A percentile compares a stretch with the other conserved stretches of the same genome.
These are phyloP conservation scores for Colletotrichum coccodes DNA, from an alignment of 2,329 filamentous ascomycete species.

Conservation along the genomic window DNA sequence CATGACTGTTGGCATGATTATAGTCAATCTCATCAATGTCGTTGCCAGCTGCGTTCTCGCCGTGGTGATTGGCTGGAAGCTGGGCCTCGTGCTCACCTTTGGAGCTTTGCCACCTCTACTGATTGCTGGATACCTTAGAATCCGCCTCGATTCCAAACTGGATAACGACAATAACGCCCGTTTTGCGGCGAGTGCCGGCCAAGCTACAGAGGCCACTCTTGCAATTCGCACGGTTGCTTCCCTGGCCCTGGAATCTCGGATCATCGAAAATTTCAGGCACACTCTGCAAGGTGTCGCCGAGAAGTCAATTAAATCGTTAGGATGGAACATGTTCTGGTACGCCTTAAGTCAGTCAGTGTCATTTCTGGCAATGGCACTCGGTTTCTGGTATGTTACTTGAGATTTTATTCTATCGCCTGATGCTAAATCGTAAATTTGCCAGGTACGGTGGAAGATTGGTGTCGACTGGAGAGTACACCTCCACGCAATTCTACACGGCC, in stretches of 20 bases:
- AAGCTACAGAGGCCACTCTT: conserved; percentile 60
- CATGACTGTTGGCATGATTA: conserved; percentile 55
- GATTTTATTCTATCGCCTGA: no score
- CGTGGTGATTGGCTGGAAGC: conserved; percentile 59
- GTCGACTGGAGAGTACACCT: conserved; percentile 56
- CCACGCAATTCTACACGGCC: conserved; percentile 59
- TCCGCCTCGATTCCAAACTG: conserved; percentile 59
- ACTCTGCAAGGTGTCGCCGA: conserved; percentile 37
- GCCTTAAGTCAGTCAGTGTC: conserved; percentile 47
- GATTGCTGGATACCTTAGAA: conserved; percentile 56
- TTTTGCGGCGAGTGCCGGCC: conserved; percentile 57
- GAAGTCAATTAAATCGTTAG: not conserved
- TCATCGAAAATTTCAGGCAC: conserved; percentile 48
- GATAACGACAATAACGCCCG: conserved; percentile 53
- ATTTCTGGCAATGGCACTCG: conserved; percentile 50
- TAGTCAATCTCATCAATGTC: conserved; percentile 46
- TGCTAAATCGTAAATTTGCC: no score
- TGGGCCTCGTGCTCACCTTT: conserved; percentile 58
- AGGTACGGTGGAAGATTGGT: conserved; percentile 49
- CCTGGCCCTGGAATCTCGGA: conserved; percentile 55
- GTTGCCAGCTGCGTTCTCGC: conserved; percentile 58
- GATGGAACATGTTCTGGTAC: not conserved
- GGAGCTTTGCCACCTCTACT: conserved; percentile 50
- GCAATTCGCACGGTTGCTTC: conserved; percentile 61
- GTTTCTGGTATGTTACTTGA: conserved; percentile 43